phyloP scores from a whole-genome alignment of 441 rosid genomes.

The Populus hybrid region DNA sequence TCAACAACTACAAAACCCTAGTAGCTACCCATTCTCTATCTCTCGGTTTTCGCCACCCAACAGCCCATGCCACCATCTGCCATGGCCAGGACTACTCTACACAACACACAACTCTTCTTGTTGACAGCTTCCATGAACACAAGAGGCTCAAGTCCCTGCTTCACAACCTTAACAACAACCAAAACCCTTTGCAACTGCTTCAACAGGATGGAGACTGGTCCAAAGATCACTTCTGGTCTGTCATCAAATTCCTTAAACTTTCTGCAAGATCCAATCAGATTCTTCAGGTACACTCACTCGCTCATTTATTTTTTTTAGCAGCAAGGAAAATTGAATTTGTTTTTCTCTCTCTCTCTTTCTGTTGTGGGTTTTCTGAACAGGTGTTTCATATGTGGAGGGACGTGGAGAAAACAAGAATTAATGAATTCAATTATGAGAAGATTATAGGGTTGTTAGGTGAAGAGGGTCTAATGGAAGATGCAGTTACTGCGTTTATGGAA shows the following conservation, averaged over 20 bases:
- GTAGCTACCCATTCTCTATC: conserved; percentile 7
- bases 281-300: conserved; percentile 42
- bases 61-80: neutral
- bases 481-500: conserved; percentile 37
- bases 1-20: conserved; percentile 13
- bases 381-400: conserved; percentile 67
- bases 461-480: conserved; percentile 47
- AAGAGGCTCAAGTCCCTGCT: conserved; percentile 34
- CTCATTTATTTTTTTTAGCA: neutral
- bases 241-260: conserved; percentile 48
- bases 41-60: conserved; percentile 6
- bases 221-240: conserved; percentile 57
- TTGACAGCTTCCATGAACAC: conserved; percentile 44
- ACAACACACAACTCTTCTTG: conserved; percentile 41
- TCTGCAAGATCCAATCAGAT: conserved; percentile 44
- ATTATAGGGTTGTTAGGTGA: conserved; percentile 47
- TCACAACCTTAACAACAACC: conserved; percentile 34
- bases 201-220: conserved; percentile 65
- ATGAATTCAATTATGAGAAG: conserved; percentile 51
- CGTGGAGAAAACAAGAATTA: conserved; percentile 42
- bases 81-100: conserved; percentile 14
- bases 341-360: conserved; percentile 6
- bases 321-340: neutral
- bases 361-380: conserved; percentile 28
- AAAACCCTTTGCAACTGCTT: conserved; percentile 57